Evolutionary conservation across 805 yeast genomes (phyloP).

Genomic region (Cyberlindnera maritima): DNA sequence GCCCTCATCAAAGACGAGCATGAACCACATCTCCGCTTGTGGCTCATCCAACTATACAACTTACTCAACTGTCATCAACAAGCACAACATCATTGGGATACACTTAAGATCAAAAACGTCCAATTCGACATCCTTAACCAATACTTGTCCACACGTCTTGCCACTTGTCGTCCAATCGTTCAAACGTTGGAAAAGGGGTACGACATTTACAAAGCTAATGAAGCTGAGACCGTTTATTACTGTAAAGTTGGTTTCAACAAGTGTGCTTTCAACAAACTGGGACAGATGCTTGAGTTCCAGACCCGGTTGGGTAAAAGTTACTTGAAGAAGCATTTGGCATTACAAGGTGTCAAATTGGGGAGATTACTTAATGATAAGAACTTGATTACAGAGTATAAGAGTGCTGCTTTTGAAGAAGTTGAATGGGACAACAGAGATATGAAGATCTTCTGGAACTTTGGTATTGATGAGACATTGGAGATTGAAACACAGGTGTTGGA

Average conservation of each 20-base stretch:
- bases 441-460: constrained; percentile 51
- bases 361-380: constrained; percentile 30
- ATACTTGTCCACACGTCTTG: constrained; percentile 46
- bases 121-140: constrained; percentile 73
- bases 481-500: constrained; percentile 12
- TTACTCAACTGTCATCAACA: constrained; percentile 50
- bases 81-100: constrained; percentile 49
- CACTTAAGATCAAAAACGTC: constrained; percentile 64
- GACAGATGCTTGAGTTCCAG: constrained; percentile 63
- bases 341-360: constrained; percentile 29
- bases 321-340: constrained; percentile 23
- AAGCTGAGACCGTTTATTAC: constrained; percentile 47
- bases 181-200: constrained; percentile 36
- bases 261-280: constrained; percentile 61
- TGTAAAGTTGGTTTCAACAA: constrained; percentile 53
- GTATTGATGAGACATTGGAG: constrained; percentile 32
- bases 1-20: constrained; percentile 57
- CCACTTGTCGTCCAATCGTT: constrained; percentile 44
- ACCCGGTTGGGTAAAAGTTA: constrained; percentile 47
- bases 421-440: constrained; percentile 59
- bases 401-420: constrained; percentile 16
- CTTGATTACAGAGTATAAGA: constrained; percentile 29
- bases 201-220: constrained; percentile 53
- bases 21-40: constrained; percentile 67
- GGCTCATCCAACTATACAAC: constrained; percentile 66